phyloP scores from a whole-genome alignment of 805 yeast genomes.

The Ogataea henricii region DNA sequence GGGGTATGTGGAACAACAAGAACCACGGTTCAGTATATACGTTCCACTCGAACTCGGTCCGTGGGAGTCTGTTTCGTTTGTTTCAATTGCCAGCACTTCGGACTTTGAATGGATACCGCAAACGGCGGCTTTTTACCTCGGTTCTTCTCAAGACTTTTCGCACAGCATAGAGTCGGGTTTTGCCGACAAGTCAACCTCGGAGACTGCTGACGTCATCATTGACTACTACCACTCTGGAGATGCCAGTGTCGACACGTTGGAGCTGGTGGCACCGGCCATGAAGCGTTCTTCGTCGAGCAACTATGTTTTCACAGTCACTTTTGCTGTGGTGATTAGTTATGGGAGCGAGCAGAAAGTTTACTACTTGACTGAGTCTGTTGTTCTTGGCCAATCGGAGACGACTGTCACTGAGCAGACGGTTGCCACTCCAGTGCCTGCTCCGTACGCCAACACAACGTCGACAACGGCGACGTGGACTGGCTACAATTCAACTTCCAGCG shows the following conservation, averaged over 20 bases:
- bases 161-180: slow-evolving; percentile 9
- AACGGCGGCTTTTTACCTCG: slow-evolving; percentile 14
- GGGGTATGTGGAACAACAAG: slow-evolving; percentile 19
- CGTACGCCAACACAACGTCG: slow-evolving; percentile 2
- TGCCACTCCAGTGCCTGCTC: neutral
- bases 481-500: slow-evolving; percentile 8
- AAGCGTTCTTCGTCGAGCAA: slow-evolving; percentile 21
- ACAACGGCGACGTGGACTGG: neutral
- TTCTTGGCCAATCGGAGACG: too few relatives aligned
- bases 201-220: slow-evolving; percentile 17
- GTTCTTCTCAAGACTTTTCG: slow-evolving; percentile 6
- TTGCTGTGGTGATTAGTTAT: slow-evolving; percentile 21
- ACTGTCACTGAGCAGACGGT: slow-evolving; percentile 2
- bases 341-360: slow-evolving; percentile 20
- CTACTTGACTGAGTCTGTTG: slow-evolving; percentile 24
- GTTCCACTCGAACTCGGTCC: slow-evolving; percentile 27
- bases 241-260: slow-evolving; percentile 13
- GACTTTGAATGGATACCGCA: slow-evolving; percentile 25
- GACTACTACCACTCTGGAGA: slow-evolving; percentile 7
- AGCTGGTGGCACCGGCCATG: slow-evolving; percentile 16
- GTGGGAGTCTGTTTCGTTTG: slow-evolving; percentile 19
- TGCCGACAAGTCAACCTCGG: slow-evolving; percentile 15
- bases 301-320: slow-evolving; percentile 24
- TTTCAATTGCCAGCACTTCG: slow-evolving; percentile 17
- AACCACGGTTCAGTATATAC: slow-evolving; percentile 22